Base-by-base conservation (phyloP, 306 rosid species). In the Erythrophleum fordii region DNA sequence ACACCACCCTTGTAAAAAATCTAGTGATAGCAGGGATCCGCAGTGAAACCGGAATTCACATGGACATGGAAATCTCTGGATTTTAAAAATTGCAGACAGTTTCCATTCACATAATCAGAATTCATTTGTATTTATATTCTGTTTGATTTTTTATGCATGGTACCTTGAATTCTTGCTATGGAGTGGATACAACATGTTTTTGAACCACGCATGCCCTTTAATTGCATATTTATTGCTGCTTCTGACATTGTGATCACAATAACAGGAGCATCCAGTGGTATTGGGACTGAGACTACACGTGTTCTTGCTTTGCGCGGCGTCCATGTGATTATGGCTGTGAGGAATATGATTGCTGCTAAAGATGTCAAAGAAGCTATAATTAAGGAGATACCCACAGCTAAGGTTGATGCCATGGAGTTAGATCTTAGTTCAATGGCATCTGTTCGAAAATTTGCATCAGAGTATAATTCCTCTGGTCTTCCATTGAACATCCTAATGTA, bases 241-340 rank as follows among this genome's bases (percentile, higher is more conserved):
- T 79, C 17, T 70, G 82, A 31, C 77, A 78, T 76, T 61, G 29
- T 64, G 73, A 39, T 68, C 2, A 41, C 26, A 3, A 25, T 83
- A 56, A 79, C 88, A 93, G 99, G 99, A 82, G 89, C 97, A 62
- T 87, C 94, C 9, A 86, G 91, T 84, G 99, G 99, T 5, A 95
- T 91, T 81, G 97, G 97, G 20, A 82, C 73, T 25, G 99, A 95
- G 86, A 91, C 97, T 22, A 46, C 95, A 3, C 81, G 95, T 34
- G 97, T 92, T 81, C 97, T 95, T 56, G 98, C 97, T 28, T 66
- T 91, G 87, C 95, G 89, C 41, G 98, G 98, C 52, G 96, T 84
- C 45, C 98, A 87, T 61, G 99, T 95, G 56, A 75, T 95, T 31
- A 92, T 91, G 95, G 97, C 75, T 0, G 94, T 91, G 23, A 88